Evolutionary conservation across 305 asterid genomes (phyloP).

Genomic region (Rubia balearica): DNA sequence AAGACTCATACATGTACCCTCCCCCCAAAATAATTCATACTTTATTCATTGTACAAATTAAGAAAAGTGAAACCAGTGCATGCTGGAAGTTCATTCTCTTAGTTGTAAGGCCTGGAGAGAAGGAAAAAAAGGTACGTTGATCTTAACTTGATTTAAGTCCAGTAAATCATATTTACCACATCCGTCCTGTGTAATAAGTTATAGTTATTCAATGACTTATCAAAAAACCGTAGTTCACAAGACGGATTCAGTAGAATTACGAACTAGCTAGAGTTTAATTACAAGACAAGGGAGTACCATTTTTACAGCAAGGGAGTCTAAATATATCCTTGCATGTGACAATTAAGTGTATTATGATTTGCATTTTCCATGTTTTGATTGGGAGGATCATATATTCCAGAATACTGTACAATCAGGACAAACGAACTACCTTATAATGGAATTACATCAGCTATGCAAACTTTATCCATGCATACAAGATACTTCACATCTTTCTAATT

Average conservation of each 20-base stretch:
- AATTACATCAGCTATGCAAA: constrained; percentile 15
- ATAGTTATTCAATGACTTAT: too few species aligned
- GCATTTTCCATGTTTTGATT: not conserved
- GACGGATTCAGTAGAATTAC: too few species aligned
- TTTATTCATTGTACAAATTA: not conserved
- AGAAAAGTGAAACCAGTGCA: not conserved
- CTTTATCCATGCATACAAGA: not conserved
- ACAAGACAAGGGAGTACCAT: too few species aligned
- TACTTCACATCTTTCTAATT: not conserved
- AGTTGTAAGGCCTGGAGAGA: not conserved
- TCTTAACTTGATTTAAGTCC: not conserved
- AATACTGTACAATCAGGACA: constrained; percentile 21
- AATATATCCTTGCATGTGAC: not conserved
- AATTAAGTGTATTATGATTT: not conserved
- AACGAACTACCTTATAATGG: constrained; percentile 35
- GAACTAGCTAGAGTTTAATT: too few species aligned
- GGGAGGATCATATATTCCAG: constrained; percentile 14
- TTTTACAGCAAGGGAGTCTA: too few species aligned
- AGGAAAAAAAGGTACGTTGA: not conserved
- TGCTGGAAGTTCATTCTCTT: not conserved
- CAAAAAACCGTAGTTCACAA: too few species aligned
- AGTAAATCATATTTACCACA: not conserved
- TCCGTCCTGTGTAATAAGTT: too few species aligned
- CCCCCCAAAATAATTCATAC: not conserved
- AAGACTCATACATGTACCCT: too few species aligned